Conservation (phyloP, 2,329 filamentous ascomycete species). For the Penicillium sp. region DNA sequence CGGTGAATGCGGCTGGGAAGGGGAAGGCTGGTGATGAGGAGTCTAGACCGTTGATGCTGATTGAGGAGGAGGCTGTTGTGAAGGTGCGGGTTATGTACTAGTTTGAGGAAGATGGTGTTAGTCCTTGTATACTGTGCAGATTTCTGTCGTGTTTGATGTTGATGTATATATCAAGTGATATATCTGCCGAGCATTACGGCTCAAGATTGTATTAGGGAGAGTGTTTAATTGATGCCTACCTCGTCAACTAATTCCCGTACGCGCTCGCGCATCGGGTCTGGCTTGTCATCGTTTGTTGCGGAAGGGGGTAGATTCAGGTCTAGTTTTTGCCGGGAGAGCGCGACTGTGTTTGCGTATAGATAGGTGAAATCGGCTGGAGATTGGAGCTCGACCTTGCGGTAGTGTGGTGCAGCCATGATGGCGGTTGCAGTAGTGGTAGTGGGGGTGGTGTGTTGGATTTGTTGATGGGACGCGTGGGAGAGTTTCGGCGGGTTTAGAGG, state of each 20-base stretch:
- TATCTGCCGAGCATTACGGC: too few relatives aligned
- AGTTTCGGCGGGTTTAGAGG: background rate
- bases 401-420: slow-evolving; percentile 44
- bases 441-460: slow-evolving; percentile 14
- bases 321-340: slow-evolving; percentile 54
- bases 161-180: background rate
- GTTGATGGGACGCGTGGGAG: slow-evolving; percentile 15
- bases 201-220: too few relatives aligned
- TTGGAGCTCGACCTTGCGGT: slow-evolving; percentile 60
- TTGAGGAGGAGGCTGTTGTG: slow-evolving; percentile 50
- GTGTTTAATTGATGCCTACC: slow-evolving; percentile 28
- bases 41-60: slow-evolving; percentile 57
- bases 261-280: slow-evolving; percentile 53
- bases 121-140: background rate
- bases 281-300: slow-evolving; percentile 44
- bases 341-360: slow-evolving; percentile 54
- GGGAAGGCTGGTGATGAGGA: slow-evolving; percentile 40
- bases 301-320: slow-evolving; percentile 56
- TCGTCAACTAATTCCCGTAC: slow-evolving; percentile 51
- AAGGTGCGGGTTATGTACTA: slow-evolving; percentile 55
- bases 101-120: slow-evolving; percentile 4
- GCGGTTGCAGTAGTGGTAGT: slow-evolving; percentile 20
- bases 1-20: slow-evolving; percentile 42
- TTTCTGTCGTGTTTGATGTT: too few relatives aligned
- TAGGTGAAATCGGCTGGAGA: slow-evolving; percentile 57